A percentile compares a stretch with the other conserved stretches of the same genome.
These are phyloP conservation scores for Geotrichum cucujoidarum DNA, from an alignment of 1,139 yeast species.

Conservation along the genomic window DNA sequence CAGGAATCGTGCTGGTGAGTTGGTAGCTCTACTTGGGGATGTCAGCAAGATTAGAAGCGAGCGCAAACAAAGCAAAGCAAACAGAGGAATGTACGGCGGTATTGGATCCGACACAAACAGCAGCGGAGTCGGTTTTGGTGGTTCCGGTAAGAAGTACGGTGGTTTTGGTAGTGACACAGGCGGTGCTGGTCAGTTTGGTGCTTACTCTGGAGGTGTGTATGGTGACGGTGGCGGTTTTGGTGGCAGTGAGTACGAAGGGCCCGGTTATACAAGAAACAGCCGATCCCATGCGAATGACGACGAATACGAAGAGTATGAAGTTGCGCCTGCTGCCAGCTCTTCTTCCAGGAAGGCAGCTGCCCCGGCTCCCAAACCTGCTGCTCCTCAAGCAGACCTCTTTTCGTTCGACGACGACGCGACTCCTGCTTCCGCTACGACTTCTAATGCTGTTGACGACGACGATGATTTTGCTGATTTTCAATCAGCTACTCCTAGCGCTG, in stretches of 20 bases:
- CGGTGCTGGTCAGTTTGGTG: conserved; percentile 39
- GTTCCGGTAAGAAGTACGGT: conserved; percentile 39
- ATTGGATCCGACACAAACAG: conserved; percentile 29
- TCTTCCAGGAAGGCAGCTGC: conserved; percentile 17
- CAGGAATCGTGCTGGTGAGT: conserved; percentile 79
- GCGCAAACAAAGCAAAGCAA: conserved; percentile 79
- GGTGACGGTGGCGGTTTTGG: conserved; percentile 80
- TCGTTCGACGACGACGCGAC: conserved; percentile 42
- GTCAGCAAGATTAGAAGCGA: conserved; percentile 74
- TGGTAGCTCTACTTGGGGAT: conserved; percentile 67
- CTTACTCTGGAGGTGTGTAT: conserved; percentile 51
- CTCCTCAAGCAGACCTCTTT: conserved; percentile 46
- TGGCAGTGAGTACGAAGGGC: conserved; percentile 36
- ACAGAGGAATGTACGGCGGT: conserved; percentile 55
- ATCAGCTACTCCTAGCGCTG: conserved; percentile 48
- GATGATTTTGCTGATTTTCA: conserved; percentile 96
- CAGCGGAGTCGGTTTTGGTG: conserved; percentile 35
- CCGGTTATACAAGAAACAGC: conserved; percentile 32
- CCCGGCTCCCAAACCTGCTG: conserved; percentile 26
- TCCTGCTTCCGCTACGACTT: conserved; percentile 15
- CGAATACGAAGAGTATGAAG: conserved; percentile 70
- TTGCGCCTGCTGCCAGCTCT: conserved; percentile 20
- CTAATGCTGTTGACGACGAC: conserved; percentile 47
- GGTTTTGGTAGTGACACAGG: conserved; percentile 37
- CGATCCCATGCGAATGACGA: conserved; percentile 10